Conservation (phyloP, 257 asterid genomes). For the Solanum rostratum region DNA sequence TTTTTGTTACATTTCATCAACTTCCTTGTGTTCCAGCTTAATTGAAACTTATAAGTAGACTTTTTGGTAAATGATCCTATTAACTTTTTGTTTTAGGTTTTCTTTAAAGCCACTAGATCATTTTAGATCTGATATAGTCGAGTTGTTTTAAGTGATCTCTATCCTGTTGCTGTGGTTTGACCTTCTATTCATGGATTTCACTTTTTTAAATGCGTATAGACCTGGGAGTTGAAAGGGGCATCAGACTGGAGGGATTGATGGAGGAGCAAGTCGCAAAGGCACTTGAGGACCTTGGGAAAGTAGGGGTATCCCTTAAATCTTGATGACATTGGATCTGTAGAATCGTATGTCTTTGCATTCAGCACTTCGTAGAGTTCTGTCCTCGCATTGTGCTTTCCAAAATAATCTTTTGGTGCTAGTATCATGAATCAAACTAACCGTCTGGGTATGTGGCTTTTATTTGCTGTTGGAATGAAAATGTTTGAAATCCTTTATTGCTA, state of each 20-base stretch:
- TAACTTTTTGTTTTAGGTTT: not conserved
- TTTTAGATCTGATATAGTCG: not conserved
- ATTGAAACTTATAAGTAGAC: not conserved
- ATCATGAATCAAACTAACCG: not conserved
- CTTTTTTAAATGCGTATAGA: slow-evolving; percentile 20
- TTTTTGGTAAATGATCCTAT: not conserved
- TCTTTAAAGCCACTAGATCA: not conserved
- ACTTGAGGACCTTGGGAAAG: slow-evolving; percentile 67
- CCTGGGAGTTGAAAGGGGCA: slow-evolving; percentile 72
- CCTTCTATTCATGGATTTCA: not conserved
- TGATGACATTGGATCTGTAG: slow-evolving; percentile 1
- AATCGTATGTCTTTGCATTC: slow-evolving; percentile 6
- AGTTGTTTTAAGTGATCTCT: not conserved
- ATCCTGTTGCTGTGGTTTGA: not conserved
- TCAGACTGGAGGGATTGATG: slow-evolving; percentile 55
- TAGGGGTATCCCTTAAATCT: slow-evolving; percentile 41
- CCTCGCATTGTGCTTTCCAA: not conserved
- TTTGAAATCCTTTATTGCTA: not conserved
- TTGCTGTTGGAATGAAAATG: not conserved
- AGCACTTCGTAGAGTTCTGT: not conserved
- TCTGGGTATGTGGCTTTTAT: not conserved
- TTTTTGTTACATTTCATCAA: not conserved
- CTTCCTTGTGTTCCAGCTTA: not conserved
- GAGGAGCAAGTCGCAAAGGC: slow-evolving; percentile 75
- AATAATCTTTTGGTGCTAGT: not conserved